A percentile compares a stretch with the other conserved stretches of the same genome.
These are phyloP conservation scores for Claviceps citrina DNA, from an alignment of 2,329 filamentous ascomycete genomes.

Conservation along the genomic window DNA sequence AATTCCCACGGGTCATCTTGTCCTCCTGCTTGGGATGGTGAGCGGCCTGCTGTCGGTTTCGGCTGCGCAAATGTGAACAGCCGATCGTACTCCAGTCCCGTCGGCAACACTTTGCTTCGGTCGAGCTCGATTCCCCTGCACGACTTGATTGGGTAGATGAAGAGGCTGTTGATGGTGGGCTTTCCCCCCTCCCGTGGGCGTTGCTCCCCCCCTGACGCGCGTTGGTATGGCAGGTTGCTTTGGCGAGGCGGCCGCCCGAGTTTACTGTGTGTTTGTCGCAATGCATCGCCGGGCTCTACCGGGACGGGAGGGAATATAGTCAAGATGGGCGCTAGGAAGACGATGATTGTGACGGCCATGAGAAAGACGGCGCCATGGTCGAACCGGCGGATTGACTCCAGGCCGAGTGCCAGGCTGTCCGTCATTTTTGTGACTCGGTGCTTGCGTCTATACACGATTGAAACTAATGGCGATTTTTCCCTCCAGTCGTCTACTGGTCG, in stretches of 20 bases:
- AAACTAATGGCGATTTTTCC: no score
- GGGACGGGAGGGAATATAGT: constrained; percentile 39
- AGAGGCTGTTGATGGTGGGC: constrained; percentile 43
- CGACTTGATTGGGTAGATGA: constrained; percentile 72
- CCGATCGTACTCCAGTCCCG: constrained; percentile 64
- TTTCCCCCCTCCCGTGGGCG: constrained; percentile 10
- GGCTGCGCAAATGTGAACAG: constrained; percentile 68
- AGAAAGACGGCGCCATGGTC: constrained; percentile 22
- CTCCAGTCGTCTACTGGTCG: no score
- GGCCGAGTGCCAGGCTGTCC: neutral
- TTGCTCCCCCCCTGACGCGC: constrained; percentile 11
- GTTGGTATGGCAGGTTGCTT: constrained; percentile 22
- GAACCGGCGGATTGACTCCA: constrained; percentile 11
- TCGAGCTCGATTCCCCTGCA: constrained; percentile 63
- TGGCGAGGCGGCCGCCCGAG: constrained; percentile 25
- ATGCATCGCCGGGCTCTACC: constrained; percentile 35
- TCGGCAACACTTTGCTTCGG: constrained; percentile 45
- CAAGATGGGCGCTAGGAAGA: constrained; percentile 38
- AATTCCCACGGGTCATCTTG: constrained; percentile 43
- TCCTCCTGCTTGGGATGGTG: neutral
- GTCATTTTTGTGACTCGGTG: neutral
- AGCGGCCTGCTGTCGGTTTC: constrained; percentile 6
- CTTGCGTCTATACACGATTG: no score
- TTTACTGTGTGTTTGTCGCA: constrained; percentile 37
- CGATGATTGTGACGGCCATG: constrained; percentile 28